These are phyloP conservation scores for Scytalidium lignicola DNA, from an alignment of 2,329 filamentous ascomycete species.

Conservation along the genomic window DNA sequence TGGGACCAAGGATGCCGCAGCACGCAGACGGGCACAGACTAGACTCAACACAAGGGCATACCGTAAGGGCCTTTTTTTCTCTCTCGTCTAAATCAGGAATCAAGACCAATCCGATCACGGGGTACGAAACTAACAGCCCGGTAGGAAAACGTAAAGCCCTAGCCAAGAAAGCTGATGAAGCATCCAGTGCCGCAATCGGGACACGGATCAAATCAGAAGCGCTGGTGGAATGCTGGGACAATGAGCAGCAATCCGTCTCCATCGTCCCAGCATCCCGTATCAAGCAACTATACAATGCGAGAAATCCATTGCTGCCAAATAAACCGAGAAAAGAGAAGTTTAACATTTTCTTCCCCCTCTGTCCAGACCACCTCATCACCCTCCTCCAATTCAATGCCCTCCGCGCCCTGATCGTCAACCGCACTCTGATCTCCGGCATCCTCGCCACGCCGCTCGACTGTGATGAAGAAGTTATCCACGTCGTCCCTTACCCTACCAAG, in stretches of 20 bases:
- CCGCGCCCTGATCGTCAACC: constrained; percentile 33
- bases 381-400: constrained; percentile 37
- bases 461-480: constrained; percentile 24
- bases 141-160: constrained; percentile 30
- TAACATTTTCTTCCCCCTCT: constrained; percentile 33
- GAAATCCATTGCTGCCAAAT: constrained; percentile 24
- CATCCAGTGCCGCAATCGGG: constrained; percentile 14
- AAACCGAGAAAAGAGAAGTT: constrained; percentile 18
- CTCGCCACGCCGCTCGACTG: constrained; percentile 29
- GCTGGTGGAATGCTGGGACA: constrained; percentile 31
- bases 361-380: constrained; percentile 36
- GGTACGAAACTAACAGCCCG: constrained; percentile 18
- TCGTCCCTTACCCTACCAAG: constrained; percentile 25
- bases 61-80: constrained; percentile 26
- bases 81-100: constrained; percentile 8
- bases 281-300: constrained; percentile 28
- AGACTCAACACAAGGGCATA: constrained; percentile 42
- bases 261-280: constrained; percentile 25
- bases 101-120: constrained; percentile 6
- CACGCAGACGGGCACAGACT: constrained; percentile 37
- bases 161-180: constrained; percentile 12
- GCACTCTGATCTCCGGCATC: constrained; percentile 29
- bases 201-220: constrained; percentile 24
- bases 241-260: constrained; percentile 27
- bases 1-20: constrained; percentile 36